Evolutionary conservation across 768 basidiomycete species (phyloP).

Genomic region (Hortiboletus flavorubellus): DNA sequence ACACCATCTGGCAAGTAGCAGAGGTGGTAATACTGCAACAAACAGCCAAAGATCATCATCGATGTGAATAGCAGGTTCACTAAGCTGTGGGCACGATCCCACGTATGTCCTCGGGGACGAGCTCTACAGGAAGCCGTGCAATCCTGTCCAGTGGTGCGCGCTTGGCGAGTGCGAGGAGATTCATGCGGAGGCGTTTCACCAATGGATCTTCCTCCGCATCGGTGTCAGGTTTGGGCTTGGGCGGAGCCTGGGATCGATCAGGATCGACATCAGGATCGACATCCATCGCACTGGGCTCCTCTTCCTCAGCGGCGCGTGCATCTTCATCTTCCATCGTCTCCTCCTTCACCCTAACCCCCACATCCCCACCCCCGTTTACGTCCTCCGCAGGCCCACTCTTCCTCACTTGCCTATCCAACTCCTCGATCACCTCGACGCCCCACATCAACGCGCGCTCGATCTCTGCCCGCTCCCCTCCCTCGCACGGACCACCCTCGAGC

Average conservation of each 20-base stretch:
- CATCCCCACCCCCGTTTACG: background rate
- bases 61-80: background rate
- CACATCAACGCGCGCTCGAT: slow-evolving; percentile 47
- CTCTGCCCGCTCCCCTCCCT: slow-evolving; percentile 29
- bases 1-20: background rate
- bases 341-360: slow-evolving; percentile 12
- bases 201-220: slow-evolving; percentile 43
- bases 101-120: slow-evolving; percentile 65
- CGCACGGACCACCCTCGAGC: slow-evolving; percentile 21
- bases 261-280: slow-evolving; percentile 12
- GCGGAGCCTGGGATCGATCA: background rate
- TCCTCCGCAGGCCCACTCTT: too few relatives aligned
- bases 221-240: background rate
- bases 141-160: slow-evolving; percentile 73
- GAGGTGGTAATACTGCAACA: background rate
- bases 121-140: slow-evolving; percentile 55
- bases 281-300: slow-evolving; percentile 13
- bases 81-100: slow-evolving; percentile 54
- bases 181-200: slow-evolving; percentile 60
- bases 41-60: background rate
- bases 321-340: slow-evolving; percentile 13
- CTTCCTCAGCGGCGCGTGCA: background rate
- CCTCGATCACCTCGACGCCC: slow-evolving; percentile 50
- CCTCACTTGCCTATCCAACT: slow-evolving; percentile 25
- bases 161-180: slow-evolving; percentile 73